Base-by-base conservation (phyloP, 306 rosid genomes). In the Castanea crenata region DNA sequence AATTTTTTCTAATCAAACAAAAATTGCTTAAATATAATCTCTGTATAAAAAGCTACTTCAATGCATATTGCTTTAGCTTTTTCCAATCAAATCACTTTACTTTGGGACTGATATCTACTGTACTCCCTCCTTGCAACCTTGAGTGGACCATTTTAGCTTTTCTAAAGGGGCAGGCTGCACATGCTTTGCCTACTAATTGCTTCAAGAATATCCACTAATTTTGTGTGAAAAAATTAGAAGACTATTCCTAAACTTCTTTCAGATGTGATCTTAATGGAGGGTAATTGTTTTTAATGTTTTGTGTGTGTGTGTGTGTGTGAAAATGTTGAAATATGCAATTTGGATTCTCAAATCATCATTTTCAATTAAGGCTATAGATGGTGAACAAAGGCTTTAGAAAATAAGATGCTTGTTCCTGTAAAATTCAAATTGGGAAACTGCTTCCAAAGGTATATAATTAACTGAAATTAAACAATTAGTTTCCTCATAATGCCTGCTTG, bases 401-500 rank as follows among this genome's bases (percentile, higher is more conserved):
- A 12, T 2, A 64, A 64, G 1, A 29, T 64, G 44, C 21, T 29
- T 31, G 46, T 29, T 8, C 70, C 7, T 64, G 70, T 5, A 29
- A 6, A 10, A 31, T 64, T 64, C 72, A 34, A 35, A 67, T 32
- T 9, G 16, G 72, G 51, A 32, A 49, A 67, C 27, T 34, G 72
- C 29, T 34, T 34, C 25, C 3, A 25, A 64, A 15, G 46, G 1
- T 19, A 67, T 18, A 32, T 67, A 35, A 67, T 18, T 4, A 1
- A 64, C 20, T 44, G 34, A 46, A 29, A 13, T 49, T 49, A 49
- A 49, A 10, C 16, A 51, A 16, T 52, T 27, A 23, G 51, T 63
- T 27, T 63, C 10, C 21, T 54, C 15, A 51, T 71, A 76, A 70
- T 51, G 73, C 69, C 19, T 80, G 46, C 79, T 38, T 54, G 72